Evolutionary conservation across 768 basidiomycete species (phyloP).

Genomic region (Trametopsis cervina): DNA sequence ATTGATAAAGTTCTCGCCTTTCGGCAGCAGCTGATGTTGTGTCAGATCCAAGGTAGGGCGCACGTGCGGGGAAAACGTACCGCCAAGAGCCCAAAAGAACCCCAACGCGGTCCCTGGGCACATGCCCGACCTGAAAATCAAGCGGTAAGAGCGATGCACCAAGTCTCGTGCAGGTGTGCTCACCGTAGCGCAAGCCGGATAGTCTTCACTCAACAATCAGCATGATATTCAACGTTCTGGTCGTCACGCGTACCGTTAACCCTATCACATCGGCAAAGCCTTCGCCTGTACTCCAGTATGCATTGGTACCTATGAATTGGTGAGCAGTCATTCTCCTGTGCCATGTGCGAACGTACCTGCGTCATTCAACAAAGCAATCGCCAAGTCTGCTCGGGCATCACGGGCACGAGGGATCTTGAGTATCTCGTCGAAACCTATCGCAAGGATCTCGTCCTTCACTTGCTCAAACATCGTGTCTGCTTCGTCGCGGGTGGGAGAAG

Average conservation of each 20-base stretch:
- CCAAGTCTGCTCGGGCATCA: conserved; percentile 53
- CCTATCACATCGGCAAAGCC: conserved; percentile 59
- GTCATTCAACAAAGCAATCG: conserved; percentile 61
- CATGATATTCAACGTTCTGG: not conserved
- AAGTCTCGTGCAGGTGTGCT: conserved; percentile 1
- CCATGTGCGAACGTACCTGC: conserved; percentile 50
- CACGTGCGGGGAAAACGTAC: conserved; percentile 25
- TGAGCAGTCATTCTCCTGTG: conserved; percentile 6
- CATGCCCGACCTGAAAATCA: conserved; percentile 49
- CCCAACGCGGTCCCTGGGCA: conserved; percentile 62
- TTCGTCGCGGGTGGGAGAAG: conserved; percentile 43
- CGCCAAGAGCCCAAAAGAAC: conserved; percentile 66
- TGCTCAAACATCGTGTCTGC: conserved; percentile 62
- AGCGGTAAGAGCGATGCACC: not conserved
- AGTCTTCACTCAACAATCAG: conserved; percentile 32
- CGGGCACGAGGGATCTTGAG: conserved; percentile 53
- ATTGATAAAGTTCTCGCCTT: conserved; percentile 54
- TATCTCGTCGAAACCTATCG: conserved; percentile 64
- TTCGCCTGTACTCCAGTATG: conserved; percentile 58
- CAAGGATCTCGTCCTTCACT: conserved; percentile 64
- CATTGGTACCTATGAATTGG: conserved; percentile 46
- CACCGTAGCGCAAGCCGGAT: conserved; percentile 60
- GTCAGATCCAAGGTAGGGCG: not conserved
- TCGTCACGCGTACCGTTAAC: conserved; percentile 38
- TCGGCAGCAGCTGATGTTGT: conserved; percentile 42